Evolutionary conservation across 805 yeast species (phyloP).

Genomic region (Komagataella pastoris): DNA sequence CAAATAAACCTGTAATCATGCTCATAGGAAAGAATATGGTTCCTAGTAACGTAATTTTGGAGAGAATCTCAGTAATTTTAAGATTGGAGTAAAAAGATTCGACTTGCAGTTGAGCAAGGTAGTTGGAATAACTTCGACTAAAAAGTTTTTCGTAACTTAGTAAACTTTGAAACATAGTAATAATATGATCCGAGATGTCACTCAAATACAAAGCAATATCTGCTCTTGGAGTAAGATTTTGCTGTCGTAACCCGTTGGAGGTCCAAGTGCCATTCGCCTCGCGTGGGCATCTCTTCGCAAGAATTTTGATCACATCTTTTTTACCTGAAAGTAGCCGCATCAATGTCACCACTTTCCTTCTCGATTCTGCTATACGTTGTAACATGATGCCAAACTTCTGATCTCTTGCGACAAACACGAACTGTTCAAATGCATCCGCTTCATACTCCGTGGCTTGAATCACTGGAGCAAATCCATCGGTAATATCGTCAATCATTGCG

Average conservation of each 20-base stretch:
- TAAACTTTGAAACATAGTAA: slow-evolving; percentile 92
- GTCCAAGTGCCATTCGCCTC: slow-evolving; percentile 17
- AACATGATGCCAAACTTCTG: slow-evolving; percentile 68
- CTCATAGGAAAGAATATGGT: slow-evolving; percentile 85
- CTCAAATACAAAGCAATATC: slow-evolving; percentile 89
- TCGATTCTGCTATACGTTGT: slow-evolving; percentile 73
- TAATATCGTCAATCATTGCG: slow-evolving; percentile 72
- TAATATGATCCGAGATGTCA: slow-evolving; percentile 94
- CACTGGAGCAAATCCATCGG: slow-evolving; percentile 76
- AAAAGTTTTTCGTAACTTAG: slow-evolving; percentile 86
- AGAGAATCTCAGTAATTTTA: slow-evolving; percentile 73
- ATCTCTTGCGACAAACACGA: slow-evolving; percentile 71
- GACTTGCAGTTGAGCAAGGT: slow-evolving; percentile 87
- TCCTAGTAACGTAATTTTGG: slow-evolving; percentile 84
- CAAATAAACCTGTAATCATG: slow-evolving; percentile 81
- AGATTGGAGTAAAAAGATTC: slow-evolving; percentile 81
- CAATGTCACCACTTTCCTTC: slow-evolving; percentile 85
- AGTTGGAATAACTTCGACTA: slow-evolving; percentile 83
- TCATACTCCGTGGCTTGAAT: slow-evolving; percentile 67
- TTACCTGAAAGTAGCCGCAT: slow-evolving; percentile 84
- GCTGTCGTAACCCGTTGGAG: neutral
- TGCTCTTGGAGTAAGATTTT: slow-evolving; percentile 53
- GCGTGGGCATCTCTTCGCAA: slow-evolving; percentile 90
- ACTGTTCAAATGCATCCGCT: slow-evolving; percentile 74
- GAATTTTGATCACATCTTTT: slow-evolving; percentile 93